phyloP scores from a whole-genome alignment of 805 yeast species.

The Saccharomycopsis selenospora region DNA sequence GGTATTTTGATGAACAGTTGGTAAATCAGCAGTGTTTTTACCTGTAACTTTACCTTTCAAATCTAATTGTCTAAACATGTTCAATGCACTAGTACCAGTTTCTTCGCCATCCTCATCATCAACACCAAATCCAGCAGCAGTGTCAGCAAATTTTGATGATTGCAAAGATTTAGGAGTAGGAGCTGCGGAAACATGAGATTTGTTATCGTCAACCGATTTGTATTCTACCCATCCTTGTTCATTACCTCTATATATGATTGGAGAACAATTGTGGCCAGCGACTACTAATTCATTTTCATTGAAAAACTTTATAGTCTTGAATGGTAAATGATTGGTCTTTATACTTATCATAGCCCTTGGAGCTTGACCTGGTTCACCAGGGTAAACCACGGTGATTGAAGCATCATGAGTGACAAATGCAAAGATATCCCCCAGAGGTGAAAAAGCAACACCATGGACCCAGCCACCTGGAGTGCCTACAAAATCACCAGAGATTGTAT shows the following conservation, averaged over 20 bases:
- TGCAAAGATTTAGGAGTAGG: background rate
- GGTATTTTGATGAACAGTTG: slow-evolving; percentile 87
- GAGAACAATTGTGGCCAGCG: slow-evolving; percentile 91
- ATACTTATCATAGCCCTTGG: slow-evolving; percentile 54
- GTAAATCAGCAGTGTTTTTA: slow-evolving; percentile 41
- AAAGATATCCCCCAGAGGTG: slow-evolving; percentile 68
- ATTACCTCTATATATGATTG: slow-evolving; percentile 73
- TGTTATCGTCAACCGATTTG: slow-evolving; percentile 48
- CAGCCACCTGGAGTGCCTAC: slow-evolving; percentile 70
- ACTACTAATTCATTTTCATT: slow-evolving; percentile 63
- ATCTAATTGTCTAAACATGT: slow-evolving; percentile 93
- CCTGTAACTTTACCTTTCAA: slow-evolving; percentile 72
- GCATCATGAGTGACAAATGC: slow-evolving; percentile 87
- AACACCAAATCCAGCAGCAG: slow-evolving; percentile 26
- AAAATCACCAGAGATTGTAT: slow-evolving; percentile 79
- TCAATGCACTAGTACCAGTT: slow-evolving; percentile 68
- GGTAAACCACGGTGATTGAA: slow-evolving; percentile 71
- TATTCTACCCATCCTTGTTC: slow-evolving; percentile 57
- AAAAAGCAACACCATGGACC: slow-evolving; percentile 86
- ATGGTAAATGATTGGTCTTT: slow-evolving; percentile 69
- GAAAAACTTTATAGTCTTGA: slow-evolving; percentile 65
- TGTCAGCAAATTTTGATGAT: slow-evolving; percentile 21
- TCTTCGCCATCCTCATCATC: slow-evolving; percentile 49
- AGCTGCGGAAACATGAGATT: slow-evolving; percentile 28
- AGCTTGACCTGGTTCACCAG: slow-evolving; percentile 55